Evolutionary conservation across 805 yeast species (phyloP), one percentile per base, ranked within the genome.

Genomic region (Ogataea populi-albae): DNA sequence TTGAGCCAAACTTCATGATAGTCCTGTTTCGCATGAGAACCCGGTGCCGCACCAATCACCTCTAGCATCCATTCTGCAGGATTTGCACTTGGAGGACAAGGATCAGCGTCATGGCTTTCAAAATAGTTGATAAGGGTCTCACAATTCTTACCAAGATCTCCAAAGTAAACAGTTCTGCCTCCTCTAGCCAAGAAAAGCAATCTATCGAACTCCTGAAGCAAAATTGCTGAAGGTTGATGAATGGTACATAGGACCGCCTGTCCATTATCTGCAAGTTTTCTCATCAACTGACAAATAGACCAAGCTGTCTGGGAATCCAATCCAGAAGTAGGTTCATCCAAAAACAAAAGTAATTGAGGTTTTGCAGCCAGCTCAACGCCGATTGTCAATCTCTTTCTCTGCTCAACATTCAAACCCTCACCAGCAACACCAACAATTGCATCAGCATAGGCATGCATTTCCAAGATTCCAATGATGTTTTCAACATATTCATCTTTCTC

Each of bases 31-130:
- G 87, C 84, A 48, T 77, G 81, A 23, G 86, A 75, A 35, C 87
- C 88, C 5, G 88, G 88, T 23, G 88, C 87, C 35, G 88, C 88
- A 52, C 89, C 88, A 50, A 81, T 82, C 45, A 80, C 84, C 44
- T 83, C 83, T 61, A 87, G 68, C 95, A 87, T 87, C 93, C 94
- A 87, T 65, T 86, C 95, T 10, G 89, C 91, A 21, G 91, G 93
- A 47, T 84, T 84, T 4, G 86, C 87, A 26, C 69, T 68, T 5
- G 68, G 63, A 15, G 89, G 88, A 64, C 89, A 83, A 37, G 66
- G 64, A 17, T 69, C 72, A 26, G 88, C 76, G 35, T 87, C 88
- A 45, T 81, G 59, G 4, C 57, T 55, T 57, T 82, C 87, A 50
- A 83, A 81, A 54, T 82, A 82, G 34, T 73, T 61, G 38, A 81